Percentiles rank a stretch among this genome's conserved stretches.
These are phyloP conservation scores for Ophiostoma himal-ulmi DNA, from an alignment of 2,329 filamentous ascomycete genomes.

Conservation along the genomic window DNA sequence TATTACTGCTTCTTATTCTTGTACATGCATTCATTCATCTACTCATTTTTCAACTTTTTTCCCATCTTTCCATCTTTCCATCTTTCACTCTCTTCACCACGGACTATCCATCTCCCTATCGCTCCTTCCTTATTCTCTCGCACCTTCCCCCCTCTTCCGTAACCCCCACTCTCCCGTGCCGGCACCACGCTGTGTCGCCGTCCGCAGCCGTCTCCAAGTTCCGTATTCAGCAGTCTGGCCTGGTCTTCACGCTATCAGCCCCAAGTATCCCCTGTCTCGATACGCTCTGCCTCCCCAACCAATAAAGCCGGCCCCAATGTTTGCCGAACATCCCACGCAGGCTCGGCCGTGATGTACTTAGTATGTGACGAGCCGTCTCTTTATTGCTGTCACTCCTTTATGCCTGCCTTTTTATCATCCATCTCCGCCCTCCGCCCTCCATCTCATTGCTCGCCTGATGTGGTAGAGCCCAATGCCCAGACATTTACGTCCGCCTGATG, in stretches of 20 bases:
- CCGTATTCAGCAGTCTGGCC: background rate
- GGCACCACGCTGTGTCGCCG: background rate
- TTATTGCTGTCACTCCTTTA: background rate
- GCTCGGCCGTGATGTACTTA: background rate
- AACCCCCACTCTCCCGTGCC: conserved; percentile 9
- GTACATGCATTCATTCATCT: no score
- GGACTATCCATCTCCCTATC: background rate
- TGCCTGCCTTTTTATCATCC: background rate
- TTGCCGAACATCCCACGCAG: background rate
- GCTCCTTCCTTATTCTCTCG: background rate
- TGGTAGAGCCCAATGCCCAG: conserved; percentile 1
- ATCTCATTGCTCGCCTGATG: background rate
- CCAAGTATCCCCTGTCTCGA: no score
- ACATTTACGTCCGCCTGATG: background rate
- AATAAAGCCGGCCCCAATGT: background rate
- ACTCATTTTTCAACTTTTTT: no score
- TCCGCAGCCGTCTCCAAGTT: background rate
- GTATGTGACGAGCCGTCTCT: background rate
- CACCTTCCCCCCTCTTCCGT: background rate
- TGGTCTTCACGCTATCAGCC: no score
- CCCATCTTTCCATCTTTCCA: no score
- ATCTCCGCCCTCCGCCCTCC: no score
- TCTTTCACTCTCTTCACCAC: background rate
- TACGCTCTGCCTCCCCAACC: no score
- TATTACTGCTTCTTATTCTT: background rate